Conservation (phyloP, 768 basidiomycete genomes). For the Dacryopinax spathularia region DNA sequence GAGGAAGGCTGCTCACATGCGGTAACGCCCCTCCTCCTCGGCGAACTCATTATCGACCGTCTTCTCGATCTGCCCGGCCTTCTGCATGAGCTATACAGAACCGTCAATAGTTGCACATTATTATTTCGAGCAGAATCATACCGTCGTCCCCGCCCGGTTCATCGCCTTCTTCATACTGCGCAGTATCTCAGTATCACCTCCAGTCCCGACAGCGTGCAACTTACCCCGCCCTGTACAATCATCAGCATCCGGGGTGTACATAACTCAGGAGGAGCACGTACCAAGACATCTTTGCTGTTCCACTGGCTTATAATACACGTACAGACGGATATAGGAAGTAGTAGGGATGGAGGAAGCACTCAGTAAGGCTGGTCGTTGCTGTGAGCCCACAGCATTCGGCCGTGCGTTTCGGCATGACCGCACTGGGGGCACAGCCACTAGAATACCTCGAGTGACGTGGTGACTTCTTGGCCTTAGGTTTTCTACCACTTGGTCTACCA, state of each 20-base stretch:
- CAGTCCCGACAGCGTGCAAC: background rate
- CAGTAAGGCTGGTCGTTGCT: too few species aligned
- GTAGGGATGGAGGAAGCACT: background rate
- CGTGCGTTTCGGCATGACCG: background rate
- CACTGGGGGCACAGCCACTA: background rate
- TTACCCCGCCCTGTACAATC: background rate
- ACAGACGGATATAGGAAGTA: background rate
- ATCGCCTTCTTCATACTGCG: conserved; percentile 84
- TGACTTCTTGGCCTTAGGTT: too few species aligned
- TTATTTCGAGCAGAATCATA: conserved; percentile 25
- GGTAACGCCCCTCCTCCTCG: conserved; percentile 82
- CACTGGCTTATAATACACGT: background rate
- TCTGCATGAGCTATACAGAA: conserved; percentile 64
- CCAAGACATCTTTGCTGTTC: conserved; percentile 2
- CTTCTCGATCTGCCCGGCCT: conserved; percentile 94
- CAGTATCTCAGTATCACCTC: background rate
- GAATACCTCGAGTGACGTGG: too few species aligned
- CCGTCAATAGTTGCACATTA: conserved; percentile 10
- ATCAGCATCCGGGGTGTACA: background rate
- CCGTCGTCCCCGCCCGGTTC: conserved; percentile 81
- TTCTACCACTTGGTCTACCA: too few species aligned
- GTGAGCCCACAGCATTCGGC: too few species aligned
- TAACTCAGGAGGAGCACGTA: background rate
- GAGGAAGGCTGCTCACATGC: conserved; percentile 43
- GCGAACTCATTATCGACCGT: conserved; percentile 89